Percentiles rank a stretch among this genome's conserved stretches.
These are phyloP conservation scores for Cladosporium velox DNA, from an alignment of 2,329 filamentous ascomycete species.

Conservation along the genomic window DNA sequence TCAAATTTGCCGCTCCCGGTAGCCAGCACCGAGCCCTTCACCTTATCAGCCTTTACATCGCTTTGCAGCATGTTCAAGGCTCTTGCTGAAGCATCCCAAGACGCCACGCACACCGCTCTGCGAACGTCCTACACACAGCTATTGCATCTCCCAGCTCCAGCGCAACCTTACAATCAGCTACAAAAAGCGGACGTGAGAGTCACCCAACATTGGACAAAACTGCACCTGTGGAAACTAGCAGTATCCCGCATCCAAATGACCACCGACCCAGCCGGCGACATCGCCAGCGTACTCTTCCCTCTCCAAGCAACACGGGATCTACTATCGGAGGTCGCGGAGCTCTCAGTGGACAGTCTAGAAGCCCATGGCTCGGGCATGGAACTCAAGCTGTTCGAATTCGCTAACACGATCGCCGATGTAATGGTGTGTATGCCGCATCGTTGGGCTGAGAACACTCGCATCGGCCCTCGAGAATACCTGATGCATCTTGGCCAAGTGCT, in stretches of 20 bases:
- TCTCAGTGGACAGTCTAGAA: constrained; percentile 38
- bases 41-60: constrained; percentile 19
- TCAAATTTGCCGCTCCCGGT: constrained; percentile 14
- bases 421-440: constrained; percentile 39
- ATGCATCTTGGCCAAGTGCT: constrained; percentile 14
- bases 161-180: constrained; percentile 29
- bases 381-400: constrained; percentile 62
- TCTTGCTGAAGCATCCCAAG: constrained; percentile 10
- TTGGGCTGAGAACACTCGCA: background rate
- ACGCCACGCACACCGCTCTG: background rate
- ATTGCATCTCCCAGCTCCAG: constrained; percentile 10
- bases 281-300: constrained; percentile 22
- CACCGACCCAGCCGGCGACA: constrained; percentile 1
- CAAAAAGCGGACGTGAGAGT: constrained; percentile 54
- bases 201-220: constrained; percentile 53
- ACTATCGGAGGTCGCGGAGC: constrained; percentile 35
- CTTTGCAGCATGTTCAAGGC: constrained; percentile 26
- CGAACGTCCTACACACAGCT: constrained; percentile 16
- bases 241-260: constrained; percentile 43
- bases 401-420: constrained; percentile 61
- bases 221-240: constrained; percentile 53
- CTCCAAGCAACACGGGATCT: background rate
- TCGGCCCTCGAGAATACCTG: constrained; percentile 14
- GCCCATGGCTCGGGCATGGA: constrained; percentile 60
- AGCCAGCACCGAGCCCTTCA: constrained; percentile 5